Evolutionary conservation across 2,329 filamentous ascomycete species (phyloP), one percentile per base, ranked within the genome.

Genomic region (Claviceps sp.): DNA sequence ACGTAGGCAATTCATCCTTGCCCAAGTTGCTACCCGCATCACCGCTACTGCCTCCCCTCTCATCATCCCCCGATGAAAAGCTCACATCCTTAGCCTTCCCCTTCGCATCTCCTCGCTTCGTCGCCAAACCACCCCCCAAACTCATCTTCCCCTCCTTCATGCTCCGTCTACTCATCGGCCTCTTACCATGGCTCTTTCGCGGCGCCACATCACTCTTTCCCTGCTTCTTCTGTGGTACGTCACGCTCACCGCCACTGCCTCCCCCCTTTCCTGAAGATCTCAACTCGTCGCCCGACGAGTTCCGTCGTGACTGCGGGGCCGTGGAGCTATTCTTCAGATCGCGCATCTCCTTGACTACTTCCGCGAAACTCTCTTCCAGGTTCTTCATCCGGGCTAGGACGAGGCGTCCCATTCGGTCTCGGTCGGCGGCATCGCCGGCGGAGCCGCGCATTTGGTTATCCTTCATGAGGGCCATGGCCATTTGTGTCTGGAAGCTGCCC

Each of bases 301-400:
- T 78, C 50, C 73, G 70, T 30, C 72, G 69, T 6, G 76, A 76
- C 2, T 73, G 70, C 3, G 72, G 70, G 38, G 67, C 67, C n/a
- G 69, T 72, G 34, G 69, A 71, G 41, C 67, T 70, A 47, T 66
- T 68, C 67, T 73, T 79, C 64, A 79, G 69, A 56, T 81, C 80
- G 56, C 86, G 81, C 65, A 95, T 84, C 65, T 93, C 88, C 56
- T 80, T 81, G 52, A 89, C 79, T n/a, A 95, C 84, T 54, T 95
- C 88, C 2, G 85, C 78, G 65, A 97, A 91, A 14, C 89, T 85
- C 67, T 95, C 89, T 65, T 97, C 90, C 2, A 97, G 75, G 7
- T 85, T 91, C 65, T 93, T 93, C 89, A 96, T 96, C 38, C 89
- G 76, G 8, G 89, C 88, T 46, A 96, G 73, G 68, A 96, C 85